phyloP scores from a whole-genome alignment of 768 basidiomycete species.

The Tricholoma flavovirens region DNA sequence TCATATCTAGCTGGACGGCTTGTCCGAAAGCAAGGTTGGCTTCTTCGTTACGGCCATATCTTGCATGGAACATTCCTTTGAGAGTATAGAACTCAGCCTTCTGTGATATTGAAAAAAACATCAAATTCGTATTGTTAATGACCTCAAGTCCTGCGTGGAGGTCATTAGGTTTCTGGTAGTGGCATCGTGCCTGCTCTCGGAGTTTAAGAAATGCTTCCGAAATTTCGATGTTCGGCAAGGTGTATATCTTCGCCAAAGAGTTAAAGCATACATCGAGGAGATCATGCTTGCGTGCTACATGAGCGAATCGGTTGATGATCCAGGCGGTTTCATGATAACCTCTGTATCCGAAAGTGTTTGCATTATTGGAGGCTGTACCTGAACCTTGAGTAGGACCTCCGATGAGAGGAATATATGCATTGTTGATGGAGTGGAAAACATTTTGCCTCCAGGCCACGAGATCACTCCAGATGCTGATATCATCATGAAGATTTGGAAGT shows the following conservation, averaged over 20 bases:
- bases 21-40: conserved; percentile 90
- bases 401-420: conserved; percentile 91
- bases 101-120: conserved; percentile 92
- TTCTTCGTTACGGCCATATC: conserved; percentile 79
- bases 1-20: conserved; percentile 94
- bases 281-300: conserved; percentile 96
- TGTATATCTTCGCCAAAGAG: conserved; percentile 95
- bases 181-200: conserved; percentile 96
- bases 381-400: conserved; percentile 45
- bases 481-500: conserved; percentile 91
- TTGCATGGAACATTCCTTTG: conserved; percentile 97
- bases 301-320: conserved; percentile 99
- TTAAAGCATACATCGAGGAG: conserved; percentile 94
- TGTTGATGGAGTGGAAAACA: conserved; percentile 95
- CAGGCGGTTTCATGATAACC: conserved; percentile 99
- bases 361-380: conserved; percentile 46
- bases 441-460: conserved; percentile 99
- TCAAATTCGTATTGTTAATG: conserved; percentile 98
- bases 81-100: conserved; percentile 98
- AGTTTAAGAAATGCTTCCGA: conserved; percentile 99
- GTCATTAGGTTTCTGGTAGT: conserved; percentile 93
- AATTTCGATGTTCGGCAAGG: conserved; percentile 98
- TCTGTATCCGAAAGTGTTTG: conserved; percentile 85
- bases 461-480: conserved; percentile 98
- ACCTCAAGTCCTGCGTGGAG: conserved; percentile 93